phyloP scores from a whole-genome alignment of 2,329 filamentous ascomycete genomes.

The Xylariaceae sp. region DNA sequence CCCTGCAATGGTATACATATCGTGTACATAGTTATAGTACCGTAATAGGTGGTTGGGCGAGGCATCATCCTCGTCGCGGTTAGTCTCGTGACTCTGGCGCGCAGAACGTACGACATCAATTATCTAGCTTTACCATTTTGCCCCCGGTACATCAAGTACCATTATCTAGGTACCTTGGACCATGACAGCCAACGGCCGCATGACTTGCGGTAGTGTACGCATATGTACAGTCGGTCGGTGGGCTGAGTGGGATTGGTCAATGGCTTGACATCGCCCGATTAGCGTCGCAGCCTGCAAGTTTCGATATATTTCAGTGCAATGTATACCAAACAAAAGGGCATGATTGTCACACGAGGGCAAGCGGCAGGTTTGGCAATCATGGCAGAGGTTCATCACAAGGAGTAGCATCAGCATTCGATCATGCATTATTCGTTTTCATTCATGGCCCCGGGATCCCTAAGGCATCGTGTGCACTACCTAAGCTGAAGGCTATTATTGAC shows the following conservation, averaged over 20 bases:
- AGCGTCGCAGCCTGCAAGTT: background rate
- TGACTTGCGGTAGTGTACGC: background rate
- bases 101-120: no score
- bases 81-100: background rate
- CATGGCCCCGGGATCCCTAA: slow-evolving; percentile 10
- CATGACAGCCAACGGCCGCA: background rate
- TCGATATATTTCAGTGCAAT: background rate
- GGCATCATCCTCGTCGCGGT: no score
- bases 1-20: no score
- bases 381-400: background rate
- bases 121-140: no score
- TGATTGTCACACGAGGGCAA: background rate
- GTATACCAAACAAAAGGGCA: background rate
- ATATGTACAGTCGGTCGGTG: no score
- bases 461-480: slow-evolving; percentile 14
- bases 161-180: background rate
- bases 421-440: slow-evolving; percentile 21
- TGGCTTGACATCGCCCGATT: slow-evolving; percentile 10
- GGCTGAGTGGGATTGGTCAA: slow-evolving; percentile 16
- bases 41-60: no score
- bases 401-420: slow-evolving; percentile 1
- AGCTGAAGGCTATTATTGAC: slow-evolving; percentile 8
- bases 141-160: no score
- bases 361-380: background rate
- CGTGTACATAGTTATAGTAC: no score